Percentiles rank a stretch among this genome's conserved stretches.
Evolutionary conservation across 768 basidiomycete species (phyloP).

Genomic region (Galerina sulciceps): DNA sequence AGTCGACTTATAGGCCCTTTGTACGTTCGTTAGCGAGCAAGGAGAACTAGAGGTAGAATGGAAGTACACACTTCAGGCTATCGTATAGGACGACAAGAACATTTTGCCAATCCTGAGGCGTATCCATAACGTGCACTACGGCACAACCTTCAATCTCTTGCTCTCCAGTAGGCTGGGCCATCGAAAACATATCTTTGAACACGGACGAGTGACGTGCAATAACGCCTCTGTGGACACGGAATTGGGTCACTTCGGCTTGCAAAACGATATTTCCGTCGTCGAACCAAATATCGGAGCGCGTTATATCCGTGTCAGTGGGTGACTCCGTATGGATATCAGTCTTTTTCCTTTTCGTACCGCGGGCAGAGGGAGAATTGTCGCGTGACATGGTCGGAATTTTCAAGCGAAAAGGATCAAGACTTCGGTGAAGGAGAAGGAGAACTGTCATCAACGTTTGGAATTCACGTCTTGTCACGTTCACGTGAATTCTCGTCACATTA

Average conservation of each 20-base stretch:
- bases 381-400: no score
- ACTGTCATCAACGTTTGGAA: no score
- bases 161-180: constrained; percentile 1
- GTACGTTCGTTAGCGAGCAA: neutral
- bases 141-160: neutral
- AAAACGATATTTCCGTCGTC: constrained; percentile 13
- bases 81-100: constrained; percentile 2
- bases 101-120: neutral
- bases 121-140: neutral
- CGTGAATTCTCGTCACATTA: no score
- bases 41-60: neutral
- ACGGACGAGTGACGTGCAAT: constrained; percentile 8
- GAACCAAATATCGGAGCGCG: constrained; percentile 8
- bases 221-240: constrained; percentile 5
- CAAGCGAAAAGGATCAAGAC: no score
- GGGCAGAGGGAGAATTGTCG: no score
- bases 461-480: no score
- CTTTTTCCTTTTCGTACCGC: no score
- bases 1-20: neutral
- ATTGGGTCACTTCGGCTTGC: neutral
- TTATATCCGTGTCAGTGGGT: no score
- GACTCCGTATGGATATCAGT: no score
- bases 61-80: neutral
- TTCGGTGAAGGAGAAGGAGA: no score
- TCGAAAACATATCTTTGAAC: constrained; percentile 4